A percentile compares a stretch with the other conserved stretches of the same genome.
Evolutionary conservation across 768 basidiomycete genomes (phyloP).

Genomic region (Boletus sensibilis): DNA sequence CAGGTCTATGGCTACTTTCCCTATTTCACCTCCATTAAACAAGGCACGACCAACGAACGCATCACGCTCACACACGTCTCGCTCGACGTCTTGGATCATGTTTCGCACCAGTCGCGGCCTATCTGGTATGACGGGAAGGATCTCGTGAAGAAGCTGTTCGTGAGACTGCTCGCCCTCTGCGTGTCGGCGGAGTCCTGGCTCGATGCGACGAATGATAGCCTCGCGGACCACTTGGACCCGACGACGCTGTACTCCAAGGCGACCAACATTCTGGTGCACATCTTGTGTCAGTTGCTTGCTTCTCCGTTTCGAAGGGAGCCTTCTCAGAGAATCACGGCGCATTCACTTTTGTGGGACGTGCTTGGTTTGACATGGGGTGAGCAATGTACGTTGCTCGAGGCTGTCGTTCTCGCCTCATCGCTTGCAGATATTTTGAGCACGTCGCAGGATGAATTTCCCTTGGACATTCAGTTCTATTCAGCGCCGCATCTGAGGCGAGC

Average conservation of each 20-base stretch:
- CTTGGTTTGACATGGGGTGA: slow-evolving; percentile 15
- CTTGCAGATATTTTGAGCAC: slow-evolving; percentile 36
- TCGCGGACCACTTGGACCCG: slow-evolving; percentile 46
- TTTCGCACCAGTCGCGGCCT: slow-evolving; percentile 48
- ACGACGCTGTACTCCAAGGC: slow-evolving; percentile 48
- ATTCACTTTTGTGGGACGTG: slow-evolving; percentile 22
- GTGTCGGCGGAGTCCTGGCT: slow-evolving; percentile 59
- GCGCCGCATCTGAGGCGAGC: slow-evolving; percentile 36
- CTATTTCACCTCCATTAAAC: slow-evolving; percentile 47
- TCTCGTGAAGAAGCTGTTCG: slow-evolving; percentile 49
- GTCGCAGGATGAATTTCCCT: slow-evolving; percentile 36
- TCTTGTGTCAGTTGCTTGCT: slow-evolving; percentile 40
- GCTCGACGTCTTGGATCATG: slow-evolving; percentile 52
- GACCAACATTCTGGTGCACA: slow-evolving; percentile 39
- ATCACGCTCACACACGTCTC: slow-evolving; percentile 52
- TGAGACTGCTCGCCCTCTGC: slow-evolving; percentile 53
- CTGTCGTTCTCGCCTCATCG: slow-evolving; percentile 5
- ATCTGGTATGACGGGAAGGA: slow-evolving; percentile 48
- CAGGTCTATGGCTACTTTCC: slow-evolving; percentile 55
- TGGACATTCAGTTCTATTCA: slow-evolving; percentile 41
- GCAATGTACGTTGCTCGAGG: background rate
- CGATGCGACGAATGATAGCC: slow-evolving; percentile 40
- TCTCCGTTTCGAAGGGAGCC: slow-evolving; percentile 23
- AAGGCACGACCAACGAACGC: slow-evolving; percentile 58
- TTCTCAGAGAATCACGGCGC: slow-evolving; percentile 18